A percentile compares a stretch with the other conserved stretches of the same genome.
Evolutionary conservation across 1,284 basidiomycete species (phyloP).

Genomic region (Ustilago vetiveriae): DNA sequence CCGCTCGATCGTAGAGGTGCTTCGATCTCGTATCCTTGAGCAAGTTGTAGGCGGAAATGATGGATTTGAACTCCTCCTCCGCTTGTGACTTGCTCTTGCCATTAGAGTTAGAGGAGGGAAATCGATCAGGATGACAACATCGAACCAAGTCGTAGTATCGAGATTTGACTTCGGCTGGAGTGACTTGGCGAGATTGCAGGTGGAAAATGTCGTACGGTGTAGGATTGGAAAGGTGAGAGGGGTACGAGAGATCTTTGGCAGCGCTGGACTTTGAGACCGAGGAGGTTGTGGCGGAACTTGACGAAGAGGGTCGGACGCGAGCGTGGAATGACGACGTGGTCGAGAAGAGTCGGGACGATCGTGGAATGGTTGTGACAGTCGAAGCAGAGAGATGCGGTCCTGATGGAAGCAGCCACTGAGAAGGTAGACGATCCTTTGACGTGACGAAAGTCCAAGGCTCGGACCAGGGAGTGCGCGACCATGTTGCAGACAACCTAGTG

Average conservation of each 20-base stretch:
- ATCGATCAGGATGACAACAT: conserved; percentile 56
- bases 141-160: conserved; percentile 64
- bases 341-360: not conserved
- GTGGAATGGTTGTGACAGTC: too few relatives aligned
- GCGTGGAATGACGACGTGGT: not conserved
- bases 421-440: not conserved
- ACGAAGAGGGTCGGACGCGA: not conserved
- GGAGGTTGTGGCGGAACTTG: not conserved
- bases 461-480: too few relatives aligned
- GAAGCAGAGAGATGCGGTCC: not conserved
- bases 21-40: conserved; percentile 37
- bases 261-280: not conserved
- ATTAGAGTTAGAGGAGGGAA: not conserved
- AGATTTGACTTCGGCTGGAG: conserved; percentile 46
- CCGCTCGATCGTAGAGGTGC: conserved; percentile 39
- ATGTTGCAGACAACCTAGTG: too few relatives aligned
- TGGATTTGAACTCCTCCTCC: conserved; percentile 48
- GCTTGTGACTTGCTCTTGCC: conserved; percentile 21
- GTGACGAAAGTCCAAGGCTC: too few relatives aligned
- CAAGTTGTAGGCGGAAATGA: conserved; percentile 54
- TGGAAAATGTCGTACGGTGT: conserved; percentile 65
- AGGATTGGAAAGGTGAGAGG: conserved; percentile 25
- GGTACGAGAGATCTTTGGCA: conserved; percentile 3
- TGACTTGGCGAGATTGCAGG: conserved; percentile 32
- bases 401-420: conserved; percentile 10